phyloP scores from a whole-genome alignment of 2,329 filamentous ascomycete species.

The Cytospora mali region DNA sequence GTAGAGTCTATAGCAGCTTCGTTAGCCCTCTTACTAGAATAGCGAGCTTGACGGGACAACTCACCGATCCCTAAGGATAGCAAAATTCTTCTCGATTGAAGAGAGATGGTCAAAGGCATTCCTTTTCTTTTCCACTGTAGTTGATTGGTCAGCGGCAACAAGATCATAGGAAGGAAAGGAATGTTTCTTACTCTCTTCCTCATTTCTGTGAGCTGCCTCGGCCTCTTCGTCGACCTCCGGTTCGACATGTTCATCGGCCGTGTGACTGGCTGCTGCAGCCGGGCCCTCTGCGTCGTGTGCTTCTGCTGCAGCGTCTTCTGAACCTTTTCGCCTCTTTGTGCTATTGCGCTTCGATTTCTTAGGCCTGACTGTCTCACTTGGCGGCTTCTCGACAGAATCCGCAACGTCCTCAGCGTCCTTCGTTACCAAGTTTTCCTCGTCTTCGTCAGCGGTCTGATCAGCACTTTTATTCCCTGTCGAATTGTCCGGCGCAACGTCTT shows the following conservation, averaged over 20 bases:
- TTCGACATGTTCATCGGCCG: conserved; percentile 47
- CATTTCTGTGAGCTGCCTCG: conserved; percentile 60
- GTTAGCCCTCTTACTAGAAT: conserved; percentile 6
- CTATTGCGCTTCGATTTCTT: conserved; percentile 36
- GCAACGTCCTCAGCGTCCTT: conserved; percentile 44
- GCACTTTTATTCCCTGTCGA: conserved; percentile 43
- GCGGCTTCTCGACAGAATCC: conserved; percentile 32
- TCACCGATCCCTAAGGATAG: conserved; percentile 78
- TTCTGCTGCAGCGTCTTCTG: conserved; percentile 32
- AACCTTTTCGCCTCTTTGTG: conserved; percentile 37
- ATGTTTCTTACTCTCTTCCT: conserved; percentile 62
- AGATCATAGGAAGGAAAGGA: background rate
- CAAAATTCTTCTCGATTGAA: conserved; percentile 86
- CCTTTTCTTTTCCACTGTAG: conserved; percentile 73
- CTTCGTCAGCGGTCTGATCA: conserved; percentile 50
- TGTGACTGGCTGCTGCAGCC: conserved; percentile 13
- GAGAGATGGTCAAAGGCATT: conserved; percentile 78
- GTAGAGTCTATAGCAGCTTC: conserved; percentile 64
- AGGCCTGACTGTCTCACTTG: conserved; percentile 30
- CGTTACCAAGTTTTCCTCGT: conserved; percentile 48
- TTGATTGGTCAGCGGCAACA: conserved; percentile 37
- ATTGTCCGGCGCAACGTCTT: conserved; percentile 38
- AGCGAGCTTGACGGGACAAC: conserved; percentile 32
- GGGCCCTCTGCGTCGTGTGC: conserved; percentile 30
- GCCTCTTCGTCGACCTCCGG: conserved; percentile 62